Evolutionary conservation across 805 yeast genomes (phyloP).

Genomic region (Sugiyamaella floridensis): DNA sequence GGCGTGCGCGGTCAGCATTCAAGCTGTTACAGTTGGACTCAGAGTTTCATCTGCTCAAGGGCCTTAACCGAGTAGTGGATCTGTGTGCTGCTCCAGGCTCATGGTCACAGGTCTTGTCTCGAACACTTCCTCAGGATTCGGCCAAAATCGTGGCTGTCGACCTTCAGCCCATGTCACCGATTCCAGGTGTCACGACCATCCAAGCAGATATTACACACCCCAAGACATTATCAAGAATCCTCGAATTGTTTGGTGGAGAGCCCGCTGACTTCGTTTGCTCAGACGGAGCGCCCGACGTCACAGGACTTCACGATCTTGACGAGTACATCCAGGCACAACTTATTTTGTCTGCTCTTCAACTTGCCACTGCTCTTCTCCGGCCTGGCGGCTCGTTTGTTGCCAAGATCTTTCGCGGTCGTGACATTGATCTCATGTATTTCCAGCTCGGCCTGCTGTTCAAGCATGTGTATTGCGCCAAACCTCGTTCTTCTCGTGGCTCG

Average conservation of each 20-base stretch:
- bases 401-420: conserved; percentile 92
- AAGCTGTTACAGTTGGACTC: conserved; percentile 86
- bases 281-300: conserved; percentile 98
- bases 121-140: conserved; percentile 37
- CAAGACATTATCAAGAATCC: conserved; percentile 65
- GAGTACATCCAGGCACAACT: conserved; percentile 96
- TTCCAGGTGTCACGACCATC: conserved; percentile 79
- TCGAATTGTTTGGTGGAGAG: conserved; percentile 80
- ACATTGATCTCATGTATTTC: conserved; percentile 87
- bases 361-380: conserved; percentile 81
- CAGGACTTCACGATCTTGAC: conserved; percentile 93
- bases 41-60: conserved; percentile 72
- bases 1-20: conserved; percentile 96
- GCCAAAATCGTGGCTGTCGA: conserved; percentile 90
- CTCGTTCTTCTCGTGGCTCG: conserved; percentile 90
- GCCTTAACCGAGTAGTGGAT: conserved; percentile 81
- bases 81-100: conserved; percentile 98
- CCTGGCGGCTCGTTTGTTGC: conserved; percentile 94
- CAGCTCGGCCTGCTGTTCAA: conserved; percentile 84
- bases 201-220: conserved; percentile 99
- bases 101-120: conserved; percentile 91
- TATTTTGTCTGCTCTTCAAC: conserved; percentile 81
- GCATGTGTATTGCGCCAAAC: conserved; percentile 89
- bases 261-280: conserved; percentile 93
- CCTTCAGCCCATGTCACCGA: conserved; percentile 95